These are phyloP conservation scores for Phaeosphaeriaceae sp. DNA, from an alignment of 2,329 filamentous ascomycete species.

Conservation along the genomic window DNA sequence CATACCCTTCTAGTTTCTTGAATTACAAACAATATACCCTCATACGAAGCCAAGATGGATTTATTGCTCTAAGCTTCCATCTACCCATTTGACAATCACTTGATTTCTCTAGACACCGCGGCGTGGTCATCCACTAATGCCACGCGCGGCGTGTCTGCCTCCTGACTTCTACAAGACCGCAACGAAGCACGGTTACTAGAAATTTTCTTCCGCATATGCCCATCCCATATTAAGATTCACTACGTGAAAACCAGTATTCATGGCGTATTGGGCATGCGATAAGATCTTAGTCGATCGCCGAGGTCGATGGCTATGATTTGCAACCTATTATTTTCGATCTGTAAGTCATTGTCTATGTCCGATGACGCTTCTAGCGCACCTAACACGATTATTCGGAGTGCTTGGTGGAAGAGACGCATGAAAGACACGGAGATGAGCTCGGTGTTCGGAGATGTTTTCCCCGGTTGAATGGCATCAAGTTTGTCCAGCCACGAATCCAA, in stretches of 20 bases:
- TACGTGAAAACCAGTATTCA: neutral
- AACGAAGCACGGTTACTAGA: no score
- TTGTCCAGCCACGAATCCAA: slow-evolving; percentile 17
- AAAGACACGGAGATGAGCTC: slow-evolving; percentile 21
- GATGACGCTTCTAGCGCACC: slow-evolving; percentile 15
- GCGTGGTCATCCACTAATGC: no score
- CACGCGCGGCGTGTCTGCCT: no score
- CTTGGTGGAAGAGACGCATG: slow-evolving; percentile 26
- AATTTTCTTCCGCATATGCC: no score
- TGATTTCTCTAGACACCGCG: no score
- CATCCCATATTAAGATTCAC: no score
- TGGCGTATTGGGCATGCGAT: neutral
- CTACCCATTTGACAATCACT: no score
- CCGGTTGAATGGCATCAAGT: slow-evolving; percentile 10
- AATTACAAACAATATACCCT: no score
- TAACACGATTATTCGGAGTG: slow-evolving; percentile 22
- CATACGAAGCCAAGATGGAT: no score
- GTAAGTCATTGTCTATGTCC: neutral
- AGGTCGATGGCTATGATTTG: neutral
- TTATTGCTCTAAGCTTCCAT: no score
- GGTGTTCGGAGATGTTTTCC: slow-evolving; percentile 3
- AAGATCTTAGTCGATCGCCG: neutral
- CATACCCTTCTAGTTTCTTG: no score
- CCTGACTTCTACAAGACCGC: no score
- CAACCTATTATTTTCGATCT: neutral